These are phyloP conservation scores for Myriosclerotinia scirpicola DNA, from an alignment of 2,329 filamentous ascomycete genomes.

Conservation along the genomic window DNA sequence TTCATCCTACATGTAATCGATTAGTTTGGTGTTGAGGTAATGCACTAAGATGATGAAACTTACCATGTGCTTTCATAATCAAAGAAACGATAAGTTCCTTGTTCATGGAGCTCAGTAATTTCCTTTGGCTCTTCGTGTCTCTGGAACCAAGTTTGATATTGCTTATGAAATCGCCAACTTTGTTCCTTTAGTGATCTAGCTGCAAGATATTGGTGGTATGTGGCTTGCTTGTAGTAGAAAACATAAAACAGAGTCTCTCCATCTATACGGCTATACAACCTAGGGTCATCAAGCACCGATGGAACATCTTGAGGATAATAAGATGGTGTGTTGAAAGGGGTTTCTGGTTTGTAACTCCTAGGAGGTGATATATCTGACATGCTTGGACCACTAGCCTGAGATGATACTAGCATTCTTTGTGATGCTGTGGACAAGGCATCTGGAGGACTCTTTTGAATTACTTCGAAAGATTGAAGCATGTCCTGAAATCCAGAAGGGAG, in stretches of 20 bases:
- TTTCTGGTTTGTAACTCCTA: conserved; percentile 79
- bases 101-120: conserved; percentile 98
- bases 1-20: conserved; percentile 74
- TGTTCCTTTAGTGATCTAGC: conserved; percentile 97
- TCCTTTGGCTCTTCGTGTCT: conserved; percentile 97
- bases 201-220: conserved; percentile 91
- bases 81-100: conserved; percentile 98
- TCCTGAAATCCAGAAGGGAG: conserved; percentile 86
- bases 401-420: conserved; percentile 72
- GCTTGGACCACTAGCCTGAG: conserved; percentile 72
- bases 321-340: conserved; percentile 72
- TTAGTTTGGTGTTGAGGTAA: conserved; percentile 6
- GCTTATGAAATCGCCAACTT: conserved; percentile 99
- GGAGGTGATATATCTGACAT: conserved; percentile 76
- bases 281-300: conserved; percentile 85
- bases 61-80: conserved; percentile 99
- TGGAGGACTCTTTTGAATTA: conserved; percentile 53
- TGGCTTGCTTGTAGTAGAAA: conserved; percentile 98
- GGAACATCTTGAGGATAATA: conserved; percentile 94
- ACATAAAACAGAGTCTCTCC: conserved; percentile 97
- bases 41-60: conserved; percentile 18
- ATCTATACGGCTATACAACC: conserved; percentile 85
- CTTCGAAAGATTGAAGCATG: conserved; percentile 86
- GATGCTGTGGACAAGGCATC: conserved; percentile 56
- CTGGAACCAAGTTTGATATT: conserved; percentile 99